Conservation (phyloP, 1,139 yeast genomes). For the Kazachstania sp. region DNA sequence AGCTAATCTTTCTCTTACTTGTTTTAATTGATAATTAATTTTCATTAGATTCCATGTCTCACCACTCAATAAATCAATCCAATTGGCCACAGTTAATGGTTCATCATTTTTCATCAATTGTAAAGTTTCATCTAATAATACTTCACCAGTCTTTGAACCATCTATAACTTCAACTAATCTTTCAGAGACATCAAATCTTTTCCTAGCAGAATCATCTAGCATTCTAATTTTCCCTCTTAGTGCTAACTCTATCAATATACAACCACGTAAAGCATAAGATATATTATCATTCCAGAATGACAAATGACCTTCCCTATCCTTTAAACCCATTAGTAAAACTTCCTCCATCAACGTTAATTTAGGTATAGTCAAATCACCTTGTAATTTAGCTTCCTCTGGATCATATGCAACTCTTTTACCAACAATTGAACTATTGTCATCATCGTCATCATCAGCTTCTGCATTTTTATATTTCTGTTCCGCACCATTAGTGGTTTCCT, state of each 20-base stretch:
- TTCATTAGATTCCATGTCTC: conserved; percentile 98
- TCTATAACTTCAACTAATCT: conserved; percentile 82
- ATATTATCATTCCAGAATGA: conserved; percentile 98
- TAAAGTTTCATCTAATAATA: conserved; percentile 83
- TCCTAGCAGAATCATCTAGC: conserved; percentile 89
- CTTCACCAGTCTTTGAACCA: conserved; percentile 87
- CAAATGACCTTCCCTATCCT: conserved; percentile 90
- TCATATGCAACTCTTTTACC: conserved; percentile 65
- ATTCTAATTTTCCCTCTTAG: conserved; percentile 81
- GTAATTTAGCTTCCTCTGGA: conserved; percentile 46
- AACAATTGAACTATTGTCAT: not conserved
- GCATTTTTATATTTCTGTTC: conserved; percentile 5
- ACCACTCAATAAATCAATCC: conserved; percentile 92
- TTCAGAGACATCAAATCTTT: conserved; percentile 80
- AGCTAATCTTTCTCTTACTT: conserved; percentile 92
- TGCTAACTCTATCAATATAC: conserved; percentile 85
- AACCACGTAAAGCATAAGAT: conserved; percentile 91
- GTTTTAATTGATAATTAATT: conserved; percentile 89
- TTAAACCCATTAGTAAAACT: conserved; percentile 81
- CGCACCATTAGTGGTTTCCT: conserved; percentile 4
- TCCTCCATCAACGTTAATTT: conserved; percentile 91
- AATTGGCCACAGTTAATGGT: conserved; percentile 68
- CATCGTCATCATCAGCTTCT: not conserved
- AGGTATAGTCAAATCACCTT: conserved; percentile 43
- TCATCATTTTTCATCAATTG: conserved; percentile 83